phyloP scores from a whole-genome alignment of 768 basidiomycete species.

The Boletales sp. region DNA sequence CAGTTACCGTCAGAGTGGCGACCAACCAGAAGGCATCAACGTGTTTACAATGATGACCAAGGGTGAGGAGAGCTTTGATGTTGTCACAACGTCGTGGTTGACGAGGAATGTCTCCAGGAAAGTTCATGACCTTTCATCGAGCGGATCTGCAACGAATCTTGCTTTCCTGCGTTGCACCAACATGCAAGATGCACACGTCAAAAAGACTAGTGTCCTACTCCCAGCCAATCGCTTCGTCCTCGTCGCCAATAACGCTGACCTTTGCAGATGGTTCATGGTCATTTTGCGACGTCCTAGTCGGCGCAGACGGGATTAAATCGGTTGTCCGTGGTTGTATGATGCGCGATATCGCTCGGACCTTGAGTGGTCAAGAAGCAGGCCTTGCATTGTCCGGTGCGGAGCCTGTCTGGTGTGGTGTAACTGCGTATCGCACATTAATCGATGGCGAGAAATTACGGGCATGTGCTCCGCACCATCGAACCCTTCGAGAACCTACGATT shows the following conservation, averaged over 20 bases:
- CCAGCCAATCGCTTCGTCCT: slow-evolving; percentile 37
- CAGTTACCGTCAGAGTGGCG: slow-evolving; percentile 53
- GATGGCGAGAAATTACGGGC: slow-evolving; percentile 44
- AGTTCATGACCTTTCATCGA: slow-evolving; percentile 54
- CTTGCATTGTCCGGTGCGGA: slow-evolving; percentile 42
- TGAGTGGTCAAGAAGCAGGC: slow-evolving; percentile 38
- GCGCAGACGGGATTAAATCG: slow-evolving; percentile 68
- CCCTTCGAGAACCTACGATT: slow-evolving; percentile 45
- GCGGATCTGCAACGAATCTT: slow-evolving; percentile 64
- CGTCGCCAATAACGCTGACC: slow-evolving; percentile 38
- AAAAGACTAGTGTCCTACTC: slow-evolving; percentile 60
- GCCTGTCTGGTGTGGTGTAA: slow-evolving; percentile 56
- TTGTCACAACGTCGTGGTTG: neutral
- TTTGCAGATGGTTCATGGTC: slow-evolving; percentile 63
- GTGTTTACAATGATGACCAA: slow-evolving; percentile 54
- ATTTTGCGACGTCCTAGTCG: slow-evolving; percentile 62
- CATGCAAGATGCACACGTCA: slow-evolving; percentile 45
- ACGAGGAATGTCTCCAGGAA: slow-evolving; percentile 34
- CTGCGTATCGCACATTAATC: slow-evolving; percentile 60
- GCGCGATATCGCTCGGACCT: slow-evolving; percentile 26
- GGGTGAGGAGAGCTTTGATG: slow-evolving; percentile 34
- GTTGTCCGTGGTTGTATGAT: slow-evolving; percentile 39
- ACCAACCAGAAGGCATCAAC: slow-evolving; percentile 50
- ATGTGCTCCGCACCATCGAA: slow-evolving; percentile 44
- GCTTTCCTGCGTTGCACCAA: slow-evolving; percentile 44